phyloP scores from a whole-genome alignment of 148 eudicot genomes.

The Camellia granthamiana region DNA sequence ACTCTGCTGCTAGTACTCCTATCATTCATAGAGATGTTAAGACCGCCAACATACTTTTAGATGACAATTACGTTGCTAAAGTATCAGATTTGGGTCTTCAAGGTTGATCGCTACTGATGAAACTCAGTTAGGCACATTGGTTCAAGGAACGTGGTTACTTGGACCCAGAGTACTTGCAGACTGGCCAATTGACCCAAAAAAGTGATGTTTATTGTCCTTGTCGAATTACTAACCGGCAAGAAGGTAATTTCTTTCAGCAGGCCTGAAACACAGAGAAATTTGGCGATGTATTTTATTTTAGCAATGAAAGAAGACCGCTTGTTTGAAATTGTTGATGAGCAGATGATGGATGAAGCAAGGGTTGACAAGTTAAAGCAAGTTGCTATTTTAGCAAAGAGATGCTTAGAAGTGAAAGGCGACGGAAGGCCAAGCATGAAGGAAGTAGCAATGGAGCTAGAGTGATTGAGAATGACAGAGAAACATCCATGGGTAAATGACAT shows the following conservation, averaged over 20 bases:
- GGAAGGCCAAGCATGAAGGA: constrained; percentile 15
- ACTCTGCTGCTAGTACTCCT: constrained; percentile 2
- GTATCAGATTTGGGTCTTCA: not conserved
- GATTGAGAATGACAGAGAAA: not conserved
- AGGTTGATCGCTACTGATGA: not conserved
- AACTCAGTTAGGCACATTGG: not conserved
- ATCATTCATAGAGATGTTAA: constrained; percentile 2
- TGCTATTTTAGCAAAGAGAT: not conserved
- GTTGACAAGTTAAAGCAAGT: not conserved
- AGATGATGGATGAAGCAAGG: not conserved
- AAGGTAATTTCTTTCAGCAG: not conserved
- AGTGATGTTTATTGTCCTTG: constrained; percentile 58
- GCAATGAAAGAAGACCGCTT: constrained; percentile 6
- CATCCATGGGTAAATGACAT: not conserved
- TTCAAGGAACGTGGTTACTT: not conserved
- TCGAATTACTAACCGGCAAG: not conserved
- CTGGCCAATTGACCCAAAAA: not conserved
- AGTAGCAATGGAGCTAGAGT: constrained; percentile 1
- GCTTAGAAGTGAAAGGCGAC: not conserved
- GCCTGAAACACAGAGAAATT: not conserved
- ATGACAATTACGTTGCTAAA: not conserved
- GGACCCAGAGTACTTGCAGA: not conserved
- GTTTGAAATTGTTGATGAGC: constrained; percentile 1
- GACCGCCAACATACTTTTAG: not conserved
- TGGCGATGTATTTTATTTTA: not conserved